Base-by-base conservation (phyloP, 1,139 yeast species). In the Hemisphaericaspora subhashii region DNA sequence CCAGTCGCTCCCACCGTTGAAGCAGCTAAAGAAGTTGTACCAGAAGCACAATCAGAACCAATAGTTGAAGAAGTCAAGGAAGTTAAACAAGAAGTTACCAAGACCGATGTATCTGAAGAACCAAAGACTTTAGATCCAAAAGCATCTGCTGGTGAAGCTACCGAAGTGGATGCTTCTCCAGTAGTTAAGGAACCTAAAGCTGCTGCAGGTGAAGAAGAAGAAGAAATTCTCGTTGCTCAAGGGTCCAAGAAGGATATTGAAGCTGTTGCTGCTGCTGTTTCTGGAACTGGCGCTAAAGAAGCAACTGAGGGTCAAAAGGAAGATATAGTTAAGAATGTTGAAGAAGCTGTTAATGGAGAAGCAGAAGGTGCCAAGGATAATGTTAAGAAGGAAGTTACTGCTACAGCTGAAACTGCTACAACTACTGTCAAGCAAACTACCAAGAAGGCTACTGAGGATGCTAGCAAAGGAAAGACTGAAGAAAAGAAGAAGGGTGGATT, bases 221-320 rank as follows among this genome's bases (percentile, higher is more conserved):
- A 70, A 49, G 73, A 68, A 49, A 68, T 70, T 40, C 59, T 70
- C 39, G 58, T 69, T 38, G 73, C 75, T 16, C 64, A 66, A 45
- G 75, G 74, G 27, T 46, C 60, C 24, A 43, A 46, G 28, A 45
- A 57, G 28, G 66, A 63, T 32, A 55, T 68, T 36, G 66, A 62
- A 40, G 64, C 65, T 33, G 70, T 68, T 38, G 58, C 70, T 39
- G 62, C 57, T 35, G 71, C 70, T 38, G 58, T 71, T 39, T 61
- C 57, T 35, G 71, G 69, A 33, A 61, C 59, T 33, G 68, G 62
- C 39, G 72, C 68, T 53, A 66, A 69, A 48, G 54, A 66, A 52
- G 76, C 76, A 16, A 64, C 74, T 24, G 62, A 57, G 44, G 59
- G 67, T 18, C 71, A 67, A 53, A 61, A 60, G 32, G 62, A 55